Base-by-base conservation (phyloP, 805 yeast species). In the Starmerella kuoi region DNA sequence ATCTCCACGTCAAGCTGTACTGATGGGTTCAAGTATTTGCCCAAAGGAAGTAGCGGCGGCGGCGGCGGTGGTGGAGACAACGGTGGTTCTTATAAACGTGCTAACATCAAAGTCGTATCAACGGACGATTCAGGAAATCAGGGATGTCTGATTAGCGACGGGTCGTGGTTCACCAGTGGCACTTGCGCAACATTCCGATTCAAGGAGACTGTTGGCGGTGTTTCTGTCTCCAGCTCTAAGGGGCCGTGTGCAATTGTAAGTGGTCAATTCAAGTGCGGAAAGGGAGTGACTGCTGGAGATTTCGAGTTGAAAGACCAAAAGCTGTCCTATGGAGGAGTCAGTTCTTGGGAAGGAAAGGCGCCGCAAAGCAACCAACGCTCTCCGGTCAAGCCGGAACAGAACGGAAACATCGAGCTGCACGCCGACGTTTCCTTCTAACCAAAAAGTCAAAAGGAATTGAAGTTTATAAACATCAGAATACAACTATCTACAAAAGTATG, bases 101-200 rank as follows among this genome's bases (percentile, higher is more conserved):
- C 84, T 1, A 19, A 60, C 52, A 55, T 82, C 35, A 68, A 64
- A 19, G 39, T 43, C 40, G 61, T 75, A 12, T 56, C 68, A 17
- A 19, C 9, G 12, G 44, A 34, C 72, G 63, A 32, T 71, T 77
- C 44, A 49, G 2, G 8, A 3, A 22, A 15, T 12, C 5, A 60
- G 4, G 95, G 94, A 8, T 84, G 95, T 61, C 63, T 88, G 45
- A 88, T 87, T 55, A 74, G 81, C 46, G 81, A 74, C 55, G 98
- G 98, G 3, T 72, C 75, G 50, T 87, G 94, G 91, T 83, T 79
- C 62, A 57, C 70, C 4, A 58, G 63, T 31, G 95, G 95, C 1
- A 74, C 91, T 0, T 88, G 96, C 61, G 97, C 95, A 4, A 75
- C 79, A 4, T 87, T 69, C 62, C 68, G 68, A 21, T 53, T 81